phyloP scores from a whole-genome alignment of 2,329 filamentous ascomycete genomes.

The Apiospora hydei region DNA sequence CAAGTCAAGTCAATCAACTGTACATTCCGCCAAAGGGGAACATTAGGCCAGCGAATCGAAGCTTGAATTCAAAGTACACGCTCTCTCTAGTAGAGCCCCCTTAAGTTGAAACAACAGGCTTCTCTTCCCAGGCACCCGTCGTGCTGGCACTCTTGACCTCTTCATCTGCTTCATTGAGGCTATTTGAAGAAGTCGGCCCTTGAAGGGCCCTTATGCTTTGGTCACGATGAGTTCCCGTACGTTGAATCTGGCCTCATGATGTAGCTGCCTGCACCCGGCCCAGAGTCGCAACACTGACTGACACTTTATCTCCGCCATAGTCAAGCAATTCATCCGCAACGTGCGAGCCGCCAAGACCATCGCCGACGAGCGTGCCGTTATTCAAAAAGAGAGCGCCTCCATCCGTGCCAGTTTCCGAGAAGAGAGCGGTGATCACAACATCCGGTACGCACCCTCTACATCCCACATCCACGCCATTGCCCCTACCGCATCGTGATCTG shows the following conservation, averaged over 20 bases:
- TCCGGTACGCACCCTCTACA: constrained; percentile 67
- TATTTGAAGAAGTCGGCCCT: constrained; percentile 27
- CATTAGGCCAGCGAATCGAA: background rate
- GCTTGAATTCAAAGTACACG: constrained; percentile 9
- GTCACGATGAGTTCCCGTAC: constrained; percentile 32
- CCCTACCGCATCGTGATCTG: background rate
- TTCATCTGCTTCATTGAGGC: constrained; percentile 21
- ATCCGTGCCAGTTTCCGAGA: constrained; percentile 98
- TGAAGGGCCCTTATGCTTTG: constrained; percentile 26
- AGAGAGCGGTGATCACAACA: constrained; percentile 89
- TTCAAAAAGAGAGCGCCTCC: constrained; percentile 98
- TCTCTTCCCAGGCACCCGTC: background rate
- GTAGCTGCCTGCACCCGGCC: background rate
- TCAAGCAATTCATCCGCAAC: constrained; percentile 99
- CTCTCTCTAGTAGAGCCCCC: background rate
- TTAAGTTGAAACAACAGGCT: background rate
- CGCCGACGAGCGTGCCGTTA: constrained; percentile 96
- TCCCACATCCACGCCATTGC: background rate
- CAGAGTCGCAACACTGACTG: constrained; percentile 24
- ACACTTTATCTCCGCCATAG: constrained; percentile 54
- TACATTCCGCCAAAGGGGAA: constrained; percentile 21
- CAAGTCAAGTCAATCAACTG: constrained; percentile 3
- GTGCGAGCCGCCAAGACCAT: constrained; percentile 98
- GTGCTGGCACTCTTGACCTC: constrained; percentile 17
- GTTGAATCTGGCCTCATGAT: constrained; percentile 22